Base-by-base conservation (phyloP, 2,329 filamentous ascomycete genomes). In the Magnaporthiopsis incrustans region DNA sequence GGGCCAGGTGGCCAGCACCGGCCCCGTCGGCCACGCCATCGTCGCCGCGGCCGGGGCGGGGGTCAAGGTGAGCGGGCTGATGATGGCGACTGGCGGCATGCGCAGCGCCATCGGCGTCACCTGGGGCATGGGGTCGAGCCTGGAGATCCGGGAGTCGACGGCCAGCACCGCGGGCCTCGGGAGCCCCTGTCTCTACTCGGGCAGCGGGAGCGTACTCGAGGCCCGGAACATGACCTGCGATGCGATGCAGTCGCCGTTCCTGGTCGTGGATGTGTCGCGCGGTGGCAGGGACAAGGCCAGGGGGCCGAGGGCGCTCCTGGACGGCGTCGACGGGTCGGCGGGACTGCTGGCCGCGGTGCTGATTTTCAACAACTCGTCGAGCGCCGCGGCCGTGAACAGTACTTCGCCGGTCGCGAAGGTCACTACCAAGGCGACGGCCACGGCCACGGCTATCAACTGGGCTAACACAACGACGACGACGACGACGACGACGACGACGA, bases 21-120 rank as follows among this genome's bases (percentile, higher is more conserved):
- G 33, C 22, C 61, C 61, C 12, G 53, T 58, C 26, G 61, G 50
- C 30, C 61, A 63, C 53, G 30, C 50, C 18, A 30, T 63, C 27
- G 32, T 63, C 32, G 61, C 61, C 32, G 18, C 53, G 26, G 61
- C 30, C 25, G 61, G 61, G 50, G 10, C 50, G 18, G 7, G 33
- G 10, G 53, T 58, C 26, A 2, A n/a, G 50, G 25, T 8, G 11
- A 5, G n/a, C 22, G 32, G 12, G 11, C 33, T 15, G 10, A 53
- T 53, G 27, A 5, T 27, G 11, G 33, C 32, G 4, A 44, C 61
- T 4, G 53, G 61, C 30, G 59, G 59, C 10, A 30, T n/a, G 8
- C 53, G 53, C 27, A 63, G 61, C 53, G 44, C 53, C 53, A 30
- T 58, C 53, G 44, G 32, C 22, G 61, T 32, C 22, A n/a, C 30